phyloP scores from a whole-genome alignment of 306 rosid species.

The Dalbergia cultrata region DNA sequence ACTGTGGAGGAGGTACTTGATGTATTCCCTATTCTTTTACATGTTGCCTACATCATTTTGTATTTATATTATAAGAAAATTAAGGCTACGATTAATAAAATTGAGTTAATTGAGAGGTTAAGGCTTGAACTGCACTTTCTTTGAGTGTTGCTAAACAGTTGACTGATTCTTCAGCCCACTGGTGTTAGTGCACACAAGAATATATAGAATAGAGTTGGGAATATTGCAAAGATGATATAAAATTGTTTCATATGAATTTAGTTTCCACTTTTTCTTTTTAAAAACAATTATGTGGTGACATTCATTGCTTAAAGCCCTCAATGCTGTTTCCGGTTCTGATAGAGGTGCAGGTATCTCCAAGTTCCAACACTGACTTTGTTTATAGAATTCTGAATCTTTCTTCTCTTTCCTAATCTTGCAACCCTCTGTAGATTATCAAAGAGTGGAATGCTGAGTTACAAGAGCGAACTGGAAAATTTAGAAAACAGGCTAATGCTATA shows the following conservation, averaged over 20 bases:
- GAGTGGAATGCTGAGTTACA: conserved; percentile 97
- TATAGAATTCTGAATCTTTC: conserved; percentile 25
- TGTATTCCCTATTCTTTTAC: conserved; percentile 15
- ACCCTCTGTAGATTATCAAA: conserved; percentile 73
- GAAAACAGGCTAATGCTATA: conserved; percentile 95
- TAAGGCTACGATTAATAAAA: background rate
- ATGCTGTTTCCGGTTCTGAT: background rate
- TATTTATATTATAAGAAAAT: conserved; percentile 10
- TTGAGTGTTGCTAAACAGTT: conserved; percentile 14
- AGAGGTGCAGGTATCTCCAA: conserved; percentile 21
- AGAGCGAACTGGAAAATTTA: conserved; percentile 93
- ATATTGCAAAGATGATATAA: background rate
- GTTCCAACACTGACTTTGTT: conserved; percentile 27
- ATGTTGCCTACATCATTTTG: conserved; percentile 13
- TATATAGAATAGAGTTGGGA: background rate
- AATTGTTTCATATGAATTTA: background rate
- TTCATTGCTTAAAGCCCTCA: background rate
- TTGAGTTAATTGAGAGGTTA: conserved; percentile 19
- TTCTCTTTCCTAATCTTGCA: conserved; percentile 22
- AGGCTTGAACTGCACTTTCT: conserved; percentile 15
- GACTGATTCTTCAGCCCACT: background rate
- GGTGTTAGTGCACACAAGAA: conserved; percentile 2
- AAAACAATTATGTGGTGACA: background rate
- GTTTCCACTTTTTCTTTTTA: background rate
- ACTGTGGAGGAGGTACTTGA: conserved; percentile 91